Conservation (phyloP, 257 asterid species). For the Nicotiana noctiflora region DNA sequence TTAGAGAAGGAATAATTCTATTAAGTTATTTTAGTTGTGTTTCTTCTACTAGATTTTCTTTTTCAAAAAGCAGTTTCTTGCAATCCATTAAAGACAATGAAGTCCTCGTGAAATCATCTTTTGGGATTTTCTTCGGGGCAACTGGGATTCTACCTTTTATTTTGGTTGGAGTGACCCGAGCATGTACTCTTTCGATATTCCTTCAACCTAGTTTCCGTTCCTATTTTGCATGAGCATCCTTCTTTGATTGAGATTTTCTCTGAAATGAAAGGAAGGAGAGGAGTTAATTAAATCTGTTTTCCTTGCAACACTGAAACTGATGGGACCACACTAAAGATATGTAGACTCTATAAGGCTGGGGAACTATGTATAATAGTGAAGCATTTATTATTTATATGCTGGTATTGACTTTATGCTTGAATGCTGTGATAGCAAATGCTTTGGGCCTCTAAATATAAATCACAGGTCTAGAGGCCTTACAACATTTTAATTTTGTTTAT, state of each 20-base stretch:
- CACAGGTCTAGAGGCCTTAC: not conserved
- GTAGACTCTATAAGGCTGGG: not conserved
- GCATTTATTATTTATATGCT: not conserved
- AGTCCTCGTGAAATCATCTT: not conserved
- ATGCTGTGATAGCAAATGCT: not conserved
- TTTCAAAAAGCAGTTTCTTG: not conserved
- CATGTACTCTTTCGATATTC: not conserved
- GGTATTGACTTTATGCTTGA: not conserved
- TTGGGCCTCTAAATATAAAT: not conserved
- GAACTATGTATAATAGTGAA: not conserved
- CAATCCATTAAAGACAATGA: not conserved
- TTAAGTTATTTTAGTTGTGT: not conserved
- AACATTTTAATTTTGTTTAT: not conserved
- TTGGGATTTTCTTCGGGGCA: not conserved
- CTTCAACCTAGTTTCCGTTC: not conserved
- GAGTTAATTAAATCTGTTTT: not conserved
- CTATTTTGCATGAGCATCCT: not conserved
- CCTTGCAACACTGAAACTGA: not conserved
- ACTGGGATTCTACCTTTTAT: not conserved
- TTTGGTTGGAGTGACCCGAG: not conserved
- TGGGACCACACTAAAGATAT: not conserved
- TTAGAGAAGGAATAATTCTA: not conserved
- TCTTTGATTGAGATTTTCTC: not conserved
- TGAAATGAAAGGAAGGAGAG: not conserved
- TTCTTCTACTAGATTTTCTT: not conserved